phyloP scores from a whole-genome alignment of 2,329 filamentous ascomycete genomes.

The Pseudogymnoascus sp. region DNA sequence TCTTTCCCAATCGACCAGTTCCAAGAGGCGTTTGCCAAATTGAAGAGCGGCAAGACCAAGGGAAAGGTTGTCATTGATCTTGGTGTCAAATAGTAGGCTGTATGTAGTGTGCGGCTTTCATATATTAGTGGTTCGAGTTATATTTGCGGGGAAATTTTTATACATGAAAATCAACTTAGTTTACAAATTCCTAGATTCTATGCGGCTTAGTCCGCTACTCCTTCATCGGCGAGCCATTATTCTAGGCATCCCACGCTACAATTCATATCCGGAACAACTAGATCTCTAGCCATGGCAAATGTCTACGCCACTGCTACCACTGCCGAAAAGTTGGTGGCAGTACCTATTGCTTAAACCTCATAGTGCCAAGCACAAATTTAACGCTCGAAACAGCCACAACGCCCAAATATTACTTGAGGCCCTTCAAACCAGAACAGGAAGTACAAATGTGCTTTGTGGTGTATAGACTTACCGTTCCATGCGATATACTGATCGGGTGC shows the following conservation, averaged over 20 bases:
- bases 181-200: neutral
- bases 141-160: neutral
- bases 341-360: conserved; percentile 41
- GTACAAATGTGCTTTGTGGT: neutral
- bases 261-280: neutral
- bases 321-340: conserved; percentile 48
- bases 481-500: neutral
- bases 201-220: neutral
- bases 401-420: neutral
- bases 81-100: neutral
- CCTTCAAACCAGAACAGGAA: neutral
- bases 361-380: conserved; percentile 22
- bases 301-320: conserved; percentile 48
- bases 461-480: neutral
- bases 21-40: conserved; percentile 32
- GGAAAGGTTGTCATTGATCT: conserved; percentile 36
- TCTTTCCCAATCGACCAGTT: conserved; percentile 34
- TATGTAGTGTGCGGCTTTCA: neutral
- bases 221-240: neutral
- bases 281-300: conserved; percentile 27
- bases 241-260: neutral
- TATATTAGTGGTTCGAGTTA: neutral
- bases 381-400: conserved; percentile 23
- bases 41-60: conserved; percentile 33
- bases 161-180: neutral